Percentiles rank a stretch among this genome's conserved stretches.
phyloP scores from a whole-genome alignment of 768 basidiomycete genomes.

The Russula sp. region DNA sequence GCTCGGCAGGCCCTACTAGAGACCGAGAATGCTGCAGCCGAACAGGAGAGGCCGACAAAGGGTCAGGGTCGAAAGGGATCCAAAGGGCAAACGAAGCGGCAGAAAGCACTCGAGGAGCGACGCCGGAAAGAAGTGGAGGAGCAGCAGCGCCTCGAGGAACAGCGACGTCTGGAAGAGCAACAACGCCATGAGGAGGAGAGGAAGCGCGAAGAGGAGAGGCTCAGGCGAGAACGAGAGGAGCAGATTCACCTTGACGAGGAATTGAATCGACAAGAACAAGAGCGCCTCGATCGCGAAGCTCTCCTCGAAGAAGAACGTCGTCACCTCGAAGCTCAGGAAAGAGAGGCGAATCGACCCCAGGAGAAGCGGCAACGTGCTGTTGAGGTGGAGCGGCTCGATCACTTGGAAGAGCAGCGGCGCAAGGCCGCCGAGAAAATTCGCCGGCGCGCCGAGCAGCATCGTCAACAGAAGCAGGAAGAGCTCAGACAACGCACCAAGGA shows the following conservation, averaged over 20 bases:
- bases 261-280: constrained; percentile 1
- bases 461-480: neutral
- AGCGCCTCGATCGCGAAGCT: neutral
- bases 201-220: neutral
- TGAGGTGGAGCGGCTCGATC: constrained; percentile 22
- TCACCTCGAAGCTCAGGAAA: constrained; percentile 1
- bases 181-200: constrained; percentile 24
- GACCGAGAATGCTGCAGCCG: neutral
- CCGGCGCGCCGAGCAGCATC: too few species aligned
- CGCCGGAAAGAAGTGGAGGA: constrained; percentile 13
- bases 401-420: too few species aligned
- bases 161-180: neutral
- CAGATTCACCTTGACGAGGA: neutral
- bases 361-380: constrained; percentile 10
- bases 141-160: constrained; percentile 28
- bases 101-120: constrained; percentile 19
- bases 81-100: constrained; percentile 17
- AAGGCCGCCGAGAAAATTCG: too few species aligned
- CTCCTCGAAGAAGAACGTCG: neutral
- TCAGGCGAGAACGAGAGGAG: constrained; percentile 13
- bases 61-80: neutral
- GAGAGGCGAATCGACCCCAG: constrained; percentile 10
- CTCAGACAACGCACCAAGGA: constrained; percentile 32
- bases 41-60: too few species aligned
- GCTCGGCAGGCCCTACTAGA: neutral